phyloP scores from a whole-genome alignment of 345 rosid species.

The Luvunga scandens region DNA sequence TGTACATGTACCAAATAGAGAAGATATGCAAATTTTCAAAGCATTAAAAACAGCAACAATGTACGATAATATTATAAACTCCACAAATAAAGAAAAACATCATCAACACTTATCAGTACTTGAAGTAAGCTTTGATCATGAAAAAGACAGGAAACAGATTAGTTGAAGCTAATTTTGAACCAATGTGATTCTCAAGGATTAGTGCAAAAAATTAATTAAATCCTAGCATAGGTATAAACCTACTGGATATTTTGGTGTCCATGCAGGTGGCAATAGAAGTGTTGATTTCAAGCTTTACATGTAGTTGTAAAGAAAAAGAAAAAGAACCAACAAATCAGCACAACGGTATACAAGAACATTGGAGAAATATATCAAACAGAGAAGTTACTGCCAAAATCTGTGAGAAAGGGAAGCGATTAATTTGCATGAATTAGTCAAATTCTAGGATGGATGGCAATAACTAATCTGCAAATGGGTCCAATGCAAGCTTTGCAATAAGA shows the following conservation, averaged over 20 bases:
- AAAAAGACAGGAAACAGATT: not conserved
- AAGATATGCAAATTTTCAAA: not conserved
- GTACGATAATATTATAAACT: not conserved
- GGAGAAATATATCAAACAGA: not conserved
- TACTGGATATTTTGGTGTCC: not conserved
- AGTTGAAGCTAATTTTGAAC: not conserved
- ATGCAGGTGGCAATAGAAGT: not conserved
- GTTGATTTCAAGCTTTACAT: not conserved
- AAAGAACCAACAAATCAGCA: not conserved
- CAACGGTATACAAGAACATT: not conserved
- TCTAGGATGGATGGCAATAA: not conserved
- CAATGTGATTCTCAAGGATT: not conserved
- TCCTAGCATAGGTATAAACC: not conserved
- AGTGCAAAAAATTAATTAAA: not conserved
- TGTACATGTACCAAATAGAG: not conserved
- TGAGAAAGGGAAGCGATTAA: not conserved
- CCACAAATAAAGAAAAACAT: not conserved
- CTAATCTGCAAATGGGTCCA: not conserved
- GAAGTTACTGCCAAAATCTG: not conserved
- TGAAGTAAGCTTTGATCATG: not conserved
- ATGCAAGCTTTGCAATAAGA: not conserved
- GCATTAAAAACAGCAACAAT: not conserved
- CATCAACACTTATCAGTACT: not conserved
- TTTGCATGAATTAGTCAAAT: not conserved
- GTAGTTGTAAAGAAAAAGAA: no score